Percentiles rank a stretch among this genome's conserved stretches.
Conservation (phyloP, 2,329 filamentous ascomycete genomes). For the Claviceps capensis region DNA sequence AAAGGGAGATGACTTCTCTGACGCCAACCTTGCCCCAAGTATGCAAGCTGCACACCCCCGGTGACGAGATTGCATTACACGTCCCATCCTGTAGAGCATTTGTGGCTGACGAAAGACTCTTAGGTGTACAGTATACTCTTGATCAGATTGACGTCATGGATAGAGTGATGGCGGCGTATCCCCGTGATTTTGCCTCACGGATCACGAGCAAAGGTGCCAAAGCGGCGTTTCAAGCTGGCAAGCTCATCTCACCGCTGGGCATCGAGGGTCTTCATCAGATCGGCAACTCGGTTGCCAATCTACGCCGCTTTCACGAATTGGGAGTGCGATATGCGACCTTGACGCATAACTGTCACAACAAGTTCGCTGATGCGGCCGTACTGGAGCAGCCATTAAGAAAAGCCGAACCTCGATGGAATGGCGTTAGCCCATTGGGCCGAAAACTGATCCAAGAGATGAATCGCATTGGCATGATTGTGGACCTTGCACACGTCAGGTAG, state of each 20-base stretch:
- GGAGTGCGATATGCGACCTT: slow-evolving; percentile 81
- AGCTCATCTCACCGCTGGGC: slow-evolving; percentile 56
- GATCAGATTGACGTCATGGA: slow-evolving; percentile 60
- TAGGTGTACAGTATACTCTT: slow-evolving; percentile 52
- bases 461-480: slow-evolving; percentile 48
- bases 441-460: slow-evolving; percentile 80
- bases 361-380: neutral
- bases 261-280: slow-evolving; percentile 90
- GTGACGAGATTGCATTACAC: neutral
- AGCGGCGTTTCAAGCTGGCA: slow-evolving; percentile 39
- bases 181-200: slow-evolving; percentile 37
- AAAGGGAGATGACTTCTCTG: slow-evolving; percentile 59
- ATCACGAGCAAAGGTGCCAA: slow-evolving; percentile 46
- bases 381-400: slow-evolving; percentile 30
- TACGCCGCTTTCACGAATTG: slow-evolving; percentile 62
- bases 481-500: slow-evolving; percentile 47
- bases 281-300: slow-evolving; percentile 64
- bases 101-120: neutral
- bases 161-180: slow-evolving; percentile 49
- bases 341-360: slow-evolving; percentile 53
- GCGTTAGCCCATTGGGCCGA: slow-evolving; percentile 58
- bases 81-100: neutral
- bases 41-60: slow-evolving; percentile 7
- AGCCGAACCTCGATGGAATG: slow-evolving; percentile 44
- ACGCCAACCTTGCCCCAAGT: slow-evolving; percentile 57